Base-by-base conservation (phyloP, 1,284 basidiomycete species). In the Tetrapyrgos nigripes region DNA sequence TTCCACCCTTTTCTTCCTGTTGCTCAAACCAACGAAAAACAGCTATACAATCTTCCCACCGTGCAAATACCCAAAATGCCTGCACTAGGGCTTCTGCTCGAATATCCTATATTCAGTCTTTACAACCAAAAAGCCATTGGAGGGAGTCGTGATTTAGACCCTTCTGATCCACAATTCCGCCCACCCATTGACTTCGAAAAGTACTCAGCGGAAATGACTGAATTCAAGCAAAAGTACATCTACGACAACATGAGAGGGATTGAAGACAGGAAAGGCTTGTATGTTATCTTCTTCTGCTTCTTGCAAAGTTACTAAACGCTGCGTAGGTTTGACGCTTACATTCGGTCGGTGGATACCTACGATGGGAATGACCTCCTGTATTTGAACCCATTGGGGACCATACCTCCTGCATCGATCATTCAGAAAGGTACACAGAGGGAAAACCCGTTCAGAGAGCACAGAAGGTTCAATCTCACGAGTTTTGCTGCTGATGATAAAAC, bases 11-110 rank as follows among this genome's bases (percentile, higher is more conserved):
- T 55, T 24, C 35, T 10, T 28, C n/a, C 23, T 46, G 51, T 53
- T 26, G 47, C 51, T 52, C 29, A 45, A 26, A 47, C 27, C 50
- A 29, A 49, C 51, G 45, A 19, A 26, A 14, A 19, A 35, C 60
- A 90, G 87, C 73, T 92, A 27, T 93, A 87, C 67, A 87, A 87
- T 1, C 88, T 92, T 1, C 85, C 87, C n/a, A 81, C 81, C 45
- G 91, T 97, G 44, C 88, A 94, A 70, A 86, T 98, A 24, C 97
- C 97, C 29, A 98, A 98, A 79, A 97, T 98, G 76, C 97, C 97
- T 13, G 92, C 95, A 0, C 83, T 99, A 19, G 97, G 97, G 8
- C 83, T 99, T 9, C 79, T 99, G n/a, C 86, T 99, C 35, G 94
- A 98, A 75, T 86, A 94, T 66, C 97, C 96, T 1, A 86, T 96